phyloP scores from a whole-genome alignment of 108 stramenopile genomes.

The Stephanodiscus minutulus region DNA sequence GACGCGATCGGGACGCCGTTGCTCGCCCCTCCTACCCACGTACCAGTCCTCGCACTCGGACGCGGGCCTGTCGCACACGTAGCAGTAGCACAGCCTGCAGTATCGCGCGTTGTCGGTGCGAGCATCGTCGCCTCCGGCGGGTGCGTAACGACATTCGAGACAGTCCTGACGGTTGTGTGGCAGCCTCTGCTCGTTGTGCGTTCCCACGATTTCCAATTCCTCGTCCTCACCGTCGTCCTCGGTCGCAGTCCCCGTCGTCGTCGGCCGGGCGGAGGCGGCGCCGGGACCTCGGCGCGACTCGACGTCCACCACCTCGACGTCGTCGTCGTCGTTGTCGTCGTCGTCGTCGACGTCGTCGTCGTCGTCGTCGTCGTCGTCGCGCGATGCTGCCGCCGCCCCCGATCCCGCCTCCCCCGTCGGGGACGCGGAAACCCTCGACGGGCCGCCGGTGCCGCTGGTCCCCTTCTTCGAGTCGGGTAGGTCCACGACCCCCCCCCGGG shows the following conservation, averaged over 20 bases:
- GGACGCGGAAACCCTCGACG: neutral
- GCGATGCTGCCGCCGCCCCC: neutral
- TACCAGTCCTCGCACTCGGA: slow-evolving; percentile 27
- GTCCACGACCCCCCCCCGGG: too few species aligned
- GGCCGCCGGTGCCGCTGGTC: neutral
- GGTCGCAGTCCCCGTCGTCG: neutral
- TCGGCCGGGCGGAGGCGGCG: neutral
- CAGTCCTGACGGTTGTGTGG: slow-evolving; percentile 44
- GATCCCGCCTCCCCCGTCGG: neutral
- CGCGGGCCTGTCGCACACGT: slow-evolving; percentile 36
- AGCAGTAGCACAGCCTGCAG: slow-evolving; percentile 41
- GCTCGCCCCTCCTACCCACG: neutral
- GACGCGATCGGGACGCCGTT: neutral
- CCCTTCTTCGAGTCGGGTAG: too few species aligned
- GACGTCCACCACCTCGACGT: slow-evolving; percentile 13
- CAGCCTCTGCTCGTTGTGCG: slow-evolving; percentile 23
- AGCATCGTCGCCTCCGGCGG: neutral
- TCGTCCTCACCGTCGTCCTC: slow-evolving; percentile 18
- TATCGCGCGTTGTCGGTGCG: slow-evolving; percentile 13
- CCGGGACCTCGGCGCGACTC: neutral
- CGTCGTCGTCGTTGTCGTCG: slow-evolving; percentile 14
- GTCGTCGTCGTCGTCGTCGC: neutral
- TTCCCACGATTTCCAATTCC: slow-evolving; percentile 30
- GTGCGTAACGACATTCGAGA: slow-evolving; percentile 17
- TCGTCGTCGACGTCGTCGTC: neutral